Evolutionary conservation across 1,284 basidiomycete genomes (phyloP).

Genomic region (Pterula multifida): DNA sequence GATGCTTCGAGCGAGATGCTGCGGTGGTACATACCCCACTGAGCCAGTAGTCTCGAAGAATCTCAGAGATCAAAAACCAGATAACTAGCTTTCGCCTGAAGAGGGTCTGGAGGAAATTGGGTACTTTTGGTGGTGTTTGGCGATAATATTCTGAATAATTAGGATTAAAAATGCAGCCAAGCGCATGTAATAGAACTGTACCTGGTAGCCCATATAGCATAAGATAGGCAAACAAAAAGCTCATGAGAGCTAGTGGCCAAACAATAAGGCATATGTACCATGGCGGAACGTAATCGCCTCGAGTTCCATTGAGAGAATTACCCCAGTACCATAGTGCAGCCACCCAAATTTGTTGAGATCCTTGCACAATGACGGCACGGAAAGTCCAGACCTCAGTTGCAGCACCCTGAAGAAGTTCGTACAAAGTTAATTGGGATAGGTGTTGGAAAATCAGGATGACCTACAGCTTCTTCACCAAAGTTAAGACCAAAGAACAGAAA

Average conservation of each 20-base stretch:
- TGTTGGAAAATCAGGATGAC: slow-evolving; percentile 14
- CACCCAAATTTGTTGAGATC: slow-evolving; percentile 88
- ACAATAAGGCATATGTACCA: slow-evolving; percentile 80
- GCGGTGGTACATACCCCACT: slow-evolving; percentile 55
- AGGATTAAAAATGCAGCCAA: slow-evolving; percentile 6
- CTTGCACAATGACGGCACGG: slow-evolving; percentile 84
- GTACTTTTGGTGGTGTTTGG: slow-evolving; percentile 86
- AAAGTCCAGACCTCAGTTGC: slow-evolving; percentile 87
- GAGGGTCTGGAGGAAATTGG: slow-evolving; percentile 79
- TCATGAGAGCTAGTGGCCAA: slow-evolving; percentile 72
- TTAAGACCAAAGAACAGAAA: slow-evolving; percentile 92
- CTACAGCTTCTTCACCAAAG: slow-evolving; percentile 88
- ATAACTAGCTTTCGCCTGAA: slow-evolving; percentile 83
- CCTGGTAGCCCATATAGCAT: slow-evolving; percentile 80
- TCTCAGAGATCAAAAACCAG: slow-evolving; percentile 86
- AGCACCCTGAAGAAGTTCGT: slow-evolving; percentile 44
- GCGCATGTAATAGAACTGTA: slow-evolving; percentile 20
- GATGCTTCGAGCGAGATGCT: slow-evolving; percentile 7
- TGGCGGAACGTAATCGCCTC: slow-evolving; percentile 40
- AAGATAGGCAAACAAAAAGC: slow-evolving; percentile 67
- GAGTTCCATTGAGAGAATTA: slow-evolving; percentile 52
- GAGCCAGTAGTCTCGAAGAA: slow-evolving; percentile 87
- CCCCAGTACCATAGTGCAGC: slow-evolving; percentile 94
- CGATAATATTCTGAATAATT: slow-evolving; percentile 58
- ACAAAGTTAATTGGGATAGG: slow-evolving; percentile 9